Base-by-base conservation (phyloP, 2,329 filamentous ascomycete species). In the Penicillium sp. region DNA sequence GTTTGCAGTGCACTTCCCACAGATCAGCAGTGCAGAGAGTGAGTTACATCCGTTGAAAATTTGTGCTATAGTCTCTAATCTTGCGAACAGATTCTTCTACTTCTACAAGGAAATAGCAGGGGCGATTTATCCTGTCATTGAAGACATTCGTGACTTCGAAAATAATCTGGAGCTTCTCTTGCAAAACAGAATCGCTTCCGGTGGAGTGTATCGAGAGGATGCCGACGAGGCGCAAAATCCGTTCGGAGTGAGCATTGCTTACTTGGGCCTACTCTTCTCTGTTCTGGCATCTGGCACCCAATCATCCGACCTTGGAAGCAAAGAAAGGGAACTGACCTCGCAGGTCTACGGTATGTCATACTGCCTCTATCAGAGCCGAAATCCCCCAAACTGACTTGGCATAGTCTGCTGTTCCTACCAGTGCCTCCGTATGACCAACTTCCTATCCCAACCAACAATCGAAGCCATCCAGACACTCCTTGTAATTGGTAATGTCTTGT, bases 341-440 rank as follows among this genome's bases (percentile, higher is more conserved):
- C 84, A 87, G 65, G 85, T 87, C 29, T 87, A 86, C 68, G 79
- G 81, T 83, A 74, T 62, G 77, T 68, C 11, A 24, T 52, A 3
- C 10, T 43, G 22, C 35, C 35, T 37, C 6, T 22, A 14, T 35
- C 19, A 26, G 10, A 7, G 27, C 35, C 8, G 13, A 4, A 6
- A 27, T 19, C 13, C 7, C 22, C 19, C 19, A 31, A 10, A 26
- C 29, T 53, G 24, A 46, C 29, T 13, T 3, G 8, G 21, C 45
- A 54, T 49, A 82, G 82, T 87, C 4, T 87, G 85, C 71, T 87
- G 85, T 70, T 84, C 83, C 49, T 87, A 87, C 60, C 85, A 87
- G 68, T 87, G 84, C 64, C 75, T 87, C 26, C 82, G 85, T 19
- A 84, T 86, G 71, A 85, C 82, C 24, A 87, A 87, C 61, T 87